Base-by-base conservation (phyloP, 1,284 basidiomycete genomes). In the Leccinum ponderosum region DNA sequence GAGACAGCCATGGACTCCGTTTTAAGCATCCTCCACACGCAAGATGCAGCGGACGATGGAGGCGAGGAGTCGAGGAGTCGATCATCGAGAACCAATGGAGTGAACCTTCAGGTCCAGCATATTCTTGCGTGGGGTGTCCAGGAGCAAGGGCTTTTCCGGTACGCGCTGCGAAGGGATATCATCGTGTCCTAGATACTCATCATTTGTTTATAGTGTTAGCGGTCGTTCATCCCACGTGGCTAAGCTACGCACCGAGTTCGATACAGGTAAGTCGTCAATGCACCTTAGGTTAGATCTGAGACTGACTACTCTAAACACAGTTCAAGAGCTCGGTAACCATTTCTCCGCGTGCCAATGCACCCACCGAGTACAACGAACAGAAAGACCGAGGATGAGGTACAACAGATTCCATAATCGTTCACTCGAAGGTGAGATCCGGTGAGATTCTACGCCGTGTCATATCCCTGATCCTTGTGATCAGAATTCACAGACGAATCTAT, bases 101-200 rank as follows among this genome's bases (percentile, higher is more conserved):
- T 59, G 53, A 71, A 56, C 68, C 69, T 65, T 59, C 72, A 59
- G 61, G 61, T 56, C 77, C 75, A 94, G 70, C 93, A 95, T 77
- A 73, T 95, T 61, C 75, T 90, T 68, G 78, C 82, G 33, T 93
- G 91, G 89, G 93, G 92, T 53, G 74, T 91, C 15, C 84, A 90
- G 69, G 93, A 95, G 74, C 92, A 94, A 73, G 93, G 93, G 3
- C 75, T 93, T 56, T 93, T 93, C 72, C 84, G 90, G 90, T 91
- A 67, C 64, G 85, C 76, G 6, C 11, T 55, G 31, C 35, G 22
- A 55, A 56, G 3, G 2, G 31, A 56, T 42, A 8, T 39, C 22
- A 44, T 33, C 20, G 35, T 6, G 33, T 57, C 25, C 52, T 55
- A 63, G 33, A 22, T 54, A 62, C 55, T 62, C 53, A 67, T 64